These are phyloP conservation scores for Cyathus striatus DNA, from an alignment of 768 basidiomycete genomes.

Conservation along the genomic window DNA sequence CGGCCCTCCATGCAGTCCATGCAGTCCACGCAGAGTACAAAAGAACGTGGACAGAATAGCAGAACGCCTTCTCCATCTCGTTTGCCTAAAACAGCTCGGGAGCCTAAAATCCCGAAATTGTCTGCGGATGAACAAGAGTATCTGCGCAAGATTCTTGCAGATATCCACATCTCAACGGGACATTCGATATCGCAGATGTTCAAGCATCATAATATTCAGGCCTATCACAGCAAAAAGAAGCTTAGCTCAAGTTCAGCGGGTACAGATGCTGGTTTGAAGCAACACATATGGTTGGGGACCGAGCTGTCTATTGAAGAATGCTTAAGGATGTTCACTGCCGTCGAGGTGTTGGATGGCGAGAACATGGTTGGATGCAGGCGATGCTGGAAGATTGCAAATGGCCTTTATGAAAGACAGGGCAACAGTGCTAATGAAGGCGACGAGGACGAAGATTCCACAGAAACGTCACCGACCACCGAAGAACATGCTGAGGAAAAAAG, in stretches of 20 bases:
- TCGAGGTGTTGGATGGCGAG: conserved; percentile 91
- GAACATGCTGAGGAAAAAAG: too few relatives aligned
- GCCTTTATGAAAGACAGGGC: conserved; percentile 40
- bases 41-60: too few relatives aligned
- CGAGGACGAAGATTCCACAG: conserved; percentile 20
- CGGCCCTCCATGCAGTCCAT: too few relatives aligned
- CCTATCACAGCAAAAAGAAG: neutral
- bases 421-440: too few relatives aligned
- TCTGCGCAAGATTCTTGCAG: conserved; percentile 63
- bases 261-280: conserved; percentile 8
- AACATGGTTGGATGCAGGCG: conserved; percentile 91
- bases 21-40: too few relatives aligned
- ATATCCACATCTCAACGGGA: conserved; percentile 41
- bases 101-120: conserved; percentile 49
- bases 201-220: conserved; percentile 20
- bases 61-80: conserved; percentile 8
- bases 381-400: conserved; percentile 91
- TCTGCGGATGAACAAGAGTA: conserved; percentile 58
- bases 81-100: conserved; percentile 21
- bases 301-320: conserved; percentile 71
- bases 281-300: conserved; percentile 36
- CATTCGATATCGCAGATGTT: conserved; percentile 37
- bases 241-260: neutral
- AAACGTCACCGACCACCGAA: too few relatives aligned
- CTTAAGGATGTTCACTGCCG: conserved; percentile 81